These are phyloP conservation scores for Syncephalastrum monosporum DNA, from an alignment of 371 early-diverging fungal genomes.

Conservation along the genomic window DNA sequence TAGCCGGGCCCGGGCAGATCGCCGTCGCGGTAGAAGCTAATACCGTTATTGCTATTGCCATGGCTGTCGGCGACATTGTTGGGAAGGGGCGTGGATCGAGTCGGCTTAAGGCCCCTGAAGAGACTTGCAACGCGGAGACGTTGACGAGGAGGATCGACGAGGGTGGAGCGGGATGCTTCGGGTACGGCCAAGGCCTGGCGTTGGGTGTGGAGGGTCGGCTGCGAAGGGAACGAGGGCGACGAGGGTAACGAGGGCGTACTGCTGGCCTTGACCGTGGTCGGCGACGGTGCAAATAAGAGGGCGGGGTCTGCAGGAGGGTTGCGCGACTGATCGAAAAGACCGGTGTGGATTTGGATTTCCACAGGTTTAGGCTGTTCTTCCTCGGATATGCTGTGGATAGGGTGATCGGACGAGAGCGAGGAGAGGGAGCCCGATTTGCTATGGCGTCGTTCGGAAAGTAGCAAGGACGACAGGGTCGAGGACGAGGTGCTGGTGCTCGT, in stretches of 20 bases:
- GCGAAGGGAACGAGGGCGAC: too few relatives aligned
- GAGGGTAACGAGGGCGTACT: conserved; percentile 1
- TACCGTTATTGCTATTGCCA: conserved; percentile 21
- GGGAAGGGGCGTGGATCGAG: conserved; percentile 13
- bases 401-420: conserved; percentile 1
- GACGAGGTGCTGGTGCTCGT: neutral
- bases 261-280: conserved; percentile 1
- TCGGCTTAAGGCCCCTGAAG: conserved; percentile 11
- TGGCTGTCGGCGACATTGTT: conserved; percentile 18
- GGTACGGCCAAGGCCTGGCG: neutral
- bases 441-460: conserved; percentile 8
- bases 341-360: too few relatives aligned
- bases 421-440: conserved; percentile 10
- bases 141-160: neutral
- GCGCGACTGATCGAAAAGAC: too few relatives aligned
- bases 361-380: conserved; percentile 13
- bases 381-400: conserved; percentile 17
- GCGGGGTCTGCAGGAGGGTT: too few relatives aligned
- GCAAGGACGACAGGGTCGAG: neutral
- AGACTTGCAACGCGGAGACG: conserved; percentile 5
- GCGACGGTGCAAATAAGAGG: conserved; percentile 1
- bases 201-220: too few relatives aligned
- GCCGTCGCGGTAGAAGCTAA: conserved; percentile 39
- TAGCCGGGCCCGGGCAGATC: conserved; percentile 12
- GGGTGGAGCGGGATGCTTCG: conserved; percentile 1